Conservation (phyloP, 352 stramenopile species). For the Globisporangium cederbergense region DNA sequence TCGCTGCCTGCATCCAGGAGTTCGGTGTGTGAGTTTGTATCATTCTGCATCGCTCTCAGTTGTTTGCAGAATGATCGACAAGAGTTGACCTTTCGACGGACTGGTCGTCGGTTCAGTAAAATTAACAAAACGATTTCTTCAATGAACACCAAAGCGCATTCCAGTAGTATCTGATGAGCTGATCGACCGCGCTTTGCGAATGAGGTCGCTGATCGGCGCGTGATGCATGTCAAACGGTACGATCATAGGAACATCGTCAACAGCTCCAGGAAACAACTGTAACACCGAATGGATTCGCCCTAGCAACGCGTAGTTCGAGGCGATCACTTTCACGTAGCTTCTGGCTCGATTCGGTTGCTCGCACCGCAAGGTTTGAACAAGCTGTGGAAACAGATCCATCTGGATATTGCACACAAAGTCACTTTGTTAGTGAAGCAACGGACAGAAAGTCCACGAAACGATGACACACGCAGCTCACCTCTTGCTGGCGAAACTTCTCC, state of each 20-base stretch:
- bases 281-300: constrained; percentile 38
- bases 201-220: constrained; percentile 38
- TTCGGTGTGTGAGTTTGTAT: constrained; percentile 18
- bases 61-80: constrained; percentile 1
- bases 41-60: constrained; percentile 44
- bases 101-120: not conserved
- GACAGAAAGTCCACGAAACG: not conserved
- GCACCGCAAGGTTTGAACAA: constrained; percentile 53
- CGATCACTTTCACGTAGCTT: constrained; percentile 54
- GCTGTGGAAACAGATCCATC: constrained; percentile 57
- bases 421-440: not conserved
- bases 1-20: constrained; percentile 24
- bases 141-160: constrained; percentile 22
- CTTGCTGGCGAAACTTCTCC: constrained; percentile 41
- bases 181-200: constrained; percentile 21
- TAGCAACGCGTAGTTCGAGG: constrained; percentile 34
- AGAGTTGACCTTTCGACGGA: not conserved
- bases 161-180: constrained; percentile 28
- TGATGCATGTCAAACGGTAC: constrained; percentile 38
- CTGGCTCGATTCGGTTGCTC: constrained; percentile 53
- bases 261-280: constrained; percentile 31
- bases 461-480: constrained; percentile 20
- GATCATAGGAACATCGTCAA: constrained; percentile 29
- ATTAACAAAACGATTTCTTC: not conserved
- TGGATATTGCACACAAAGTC: not conserved